Base-by-base conservation (phyloP, 345 rosid species). In the Camelina sativa region DNA sequence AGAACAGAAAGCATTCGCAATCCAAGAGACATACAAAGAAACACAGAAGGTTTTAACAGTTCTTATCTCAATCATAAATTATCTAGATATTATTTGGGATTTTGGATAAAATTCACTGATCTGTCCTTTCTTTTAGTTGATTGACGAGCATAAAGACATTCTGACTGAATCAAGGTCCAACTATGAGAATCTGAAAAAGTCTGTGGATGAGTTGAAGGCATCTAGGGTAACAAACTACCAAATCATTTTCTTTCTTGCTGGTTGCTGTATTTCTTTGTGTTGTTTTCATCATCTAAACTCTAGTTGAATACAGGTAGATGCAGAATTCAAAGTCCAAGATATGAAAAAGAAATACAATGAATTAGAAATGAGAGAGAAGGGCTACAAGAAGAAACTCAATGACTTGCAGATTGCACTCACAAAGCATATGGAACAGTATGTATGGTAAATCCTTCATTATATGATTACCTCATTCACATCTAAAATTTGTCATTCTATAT, bases 361-460 rank as follows among this genome's bases (percentile, higher is more conserved):
- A 79, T 79, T 90, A 84, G 97, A 90, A 72, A 48, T 84, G 81
- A 92, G 84, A 85, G 93, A 84, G 61, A 95, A 85, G 77, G 90
- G 85, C 47, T 95, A 89, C 85, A 86, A 85, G 82, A 90, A 88
- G 80, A 88, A 76, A 82, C 88, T 92, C 58, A 89, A 83, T 6
- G 97, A 95, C 70, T 79, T 90, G 83, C 86, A 92, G 88, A 83
- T 71, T 76, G 81, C 88, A 59, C 82, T 92, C 20, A 67, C 62
- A 22, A 87, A 80, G 79, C 99, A 95, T 67, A 69, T 95, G 87
- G 97, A 89, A 76, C 99, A 90, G 99, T 95, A 90, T 8, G 97
- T 85, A 62, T 20, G 43, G 48, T 61, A 62, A 47, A 41, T 73
- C 53, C 8, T 61, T 40, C 62, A 57, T 43, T 43, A 60, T 53